Conservation (phyloP, 1,139 yeast genomes). For the Geotrichum fermentans region DNA sequence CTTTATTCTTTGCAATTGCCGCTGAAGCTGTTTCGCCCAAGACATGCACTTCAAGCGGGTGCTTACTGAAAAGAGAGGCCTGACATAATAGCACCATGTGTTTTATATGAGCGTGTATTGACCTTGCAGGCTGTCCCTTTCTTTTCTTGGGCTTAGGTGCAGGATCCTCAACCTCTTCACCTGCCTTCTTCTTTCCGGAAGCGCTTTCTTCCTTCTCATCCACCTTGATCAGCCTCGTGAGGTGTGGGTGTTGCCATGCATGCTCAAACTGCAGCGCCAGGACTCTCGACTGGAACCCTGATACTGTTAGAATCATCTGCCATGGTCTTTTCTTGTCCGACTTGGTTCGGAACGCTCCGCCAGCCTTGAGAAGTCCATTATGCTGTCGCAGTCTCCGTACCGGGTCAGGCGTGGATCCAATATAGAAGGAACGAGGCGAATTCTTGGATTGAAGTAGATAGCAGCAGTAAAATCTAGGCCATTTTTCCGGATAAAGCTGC, state of each 20-base stretch:
- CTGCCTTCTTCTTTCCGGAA: background rate
- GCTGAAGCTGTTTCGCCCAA: slow-evolving; percentile 6
- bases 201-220: background rate
- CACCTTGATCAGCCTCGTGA: slow-evolving; percentile 46
- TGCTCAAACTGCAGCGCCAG: slow-evolving; percentile 67
- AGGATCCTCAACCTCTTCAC: background rate
- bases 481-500: slow-evolving; percentile 10
- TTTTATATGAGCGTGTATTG: slow-evolving; percentile 3
- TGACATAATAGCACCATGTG: background rate
- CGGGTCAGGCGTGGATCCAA: slow-evolving; percentile 79
- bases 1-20: background rate
- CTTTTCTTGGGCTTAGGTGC: background rate
- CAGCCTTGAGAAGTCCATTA: slow-evolving; percentile 57
- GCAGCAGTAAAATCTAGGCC: slow-evolving; percentile 52
- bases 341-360: slow-evolving; percentile 68
- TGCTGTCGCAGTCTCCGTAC: slow-evolving; percentile 65
- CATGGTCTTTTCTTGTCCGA: slow-evolving; percentile 60
- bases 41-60: slow-evolving; percentile 11
- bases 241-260: slow-evolving; percentile 72
- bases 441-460: slow-evolving; percentile 58
- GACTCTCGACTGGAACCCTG: slow-evolving; percentile 69
- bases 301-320: slow-evolving; percentile 58
- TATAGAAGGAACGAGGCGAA: slow-evolving; percentile 54
- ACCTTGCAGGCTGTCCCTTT: background rate
- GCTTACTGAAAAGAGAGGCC: slow-evolving; percentile 4